Percentiles rank a stretch among this genome's conserved stretches.
These are phyloP conservation scores for Neocucurbitaria cava DNA, from an alignment of 2,329 filamentous ascomycete species.

Conservation along the genomic window DNA sequence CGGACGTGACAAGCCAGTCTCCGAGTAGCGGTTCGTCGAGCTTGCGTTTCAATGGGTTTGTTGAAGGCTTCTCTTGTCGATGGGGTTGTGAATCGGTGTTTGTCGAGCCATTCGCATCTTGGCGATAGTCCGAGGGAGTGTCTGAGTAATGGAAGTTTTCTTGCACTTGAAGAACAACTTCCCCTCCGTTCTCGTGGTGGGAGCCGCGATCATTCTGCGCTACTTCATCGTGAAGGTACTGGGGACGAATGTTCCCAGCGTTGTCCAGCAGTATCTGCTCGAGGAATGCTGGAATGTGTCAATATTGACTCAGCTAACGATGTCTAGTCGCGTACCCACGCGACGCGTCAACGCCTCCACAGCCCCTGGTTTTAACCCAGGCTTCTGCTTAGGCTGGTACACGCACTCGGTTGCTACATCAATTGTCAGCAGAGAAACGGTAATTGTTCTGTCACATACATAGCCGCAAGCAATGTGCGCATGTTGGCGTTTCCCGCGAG, in stretches of 20 bases:
- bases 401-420: conserved; percentile 35
- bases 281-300: conserved; percentile 31
- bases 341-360: conserved; percentile 43
- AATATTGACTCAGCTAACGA: conserved; percentile 8
- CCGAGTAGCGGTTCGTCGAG: conserved; percentile 19
- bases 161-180: conserved; percentile 4
- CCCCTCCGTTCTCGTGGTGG: conserved; percentile 1
- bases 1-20: conserved; percentile 25
- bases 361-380: conserved; percentile 42
- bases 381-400: conserved; percentile 44
- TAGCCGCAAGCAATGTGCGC: conserved; percentile 42
- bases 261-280: conserved; percentile 41
- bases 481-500: conserved; percentile 39
- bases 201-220: not conserved
- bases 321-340: conserved; percentile 28
- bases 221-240: conserved; percentile 20
- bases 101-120: not conserved
- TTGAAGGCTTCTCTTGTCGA: not conserved
- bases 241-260: conserved; percentile 29
- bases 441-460: conserved; percentile 24
- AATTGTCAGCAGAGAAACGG: conserved; percentile 13
- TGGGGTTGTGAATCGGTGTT: not conserved
- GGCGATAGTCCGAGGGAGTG: not conserved
- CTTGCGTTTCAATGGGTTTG: conserved; percentile 36
- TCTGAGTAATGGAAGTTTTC: conserved; percentile 4